Evolutionary conservation across 805 yeast species (phyloP).

Genomic region (Ogataea methylovora): DNA sequence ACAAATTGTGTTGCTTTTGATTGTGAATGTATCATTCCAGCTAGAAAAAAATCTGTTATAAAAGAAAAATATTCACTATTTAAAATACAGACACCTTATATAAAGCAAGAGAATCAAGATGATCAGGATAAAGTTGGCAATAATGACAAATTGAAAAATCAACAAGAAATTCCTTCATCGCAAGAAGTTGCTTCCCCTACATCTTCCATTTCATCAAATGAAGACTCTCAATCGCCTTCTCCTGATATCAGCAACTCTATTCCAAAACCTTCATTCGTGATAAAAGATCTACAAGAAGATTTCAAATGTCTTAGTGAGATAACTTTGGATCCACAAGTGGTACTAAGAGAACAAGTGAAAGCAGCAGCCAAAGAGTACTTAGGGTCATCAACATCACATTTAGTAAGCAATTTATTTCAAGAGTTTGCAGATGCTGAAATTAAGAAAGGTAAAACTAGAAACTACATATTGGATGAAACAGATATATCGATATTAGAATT

Average conservation of each 20-base stretch:
- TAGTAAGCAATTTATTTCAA: constrained; percentile 21
- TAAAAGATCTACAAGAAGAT: constrained; percentile 15
- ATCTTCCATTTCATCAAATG: too few species aligned
- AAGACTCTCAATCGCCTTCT: too few species aligned
- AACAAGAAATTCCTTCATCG: too few species aligned
- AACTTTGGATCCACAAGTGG: constrained; percentile 13
- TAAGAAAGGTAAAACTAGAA: constrained; percentile 1
- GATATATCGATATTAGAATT: constrained; percentile 58
- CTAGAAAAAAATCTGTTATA: constrained; percentile 21
- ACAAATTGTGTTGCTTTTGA: constrained; percentile 69
- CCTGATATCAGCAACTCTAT: too few species aligned
- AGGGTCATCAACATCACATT: constrained; percentile 28
- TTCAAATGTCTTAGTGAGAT: constrained; percentile 17
- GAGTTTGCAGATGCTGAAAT: constrained; percentile 12
- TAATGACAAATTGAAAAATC: too few species aligned
- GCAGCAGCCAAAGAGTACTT: constrained; percentile 18
- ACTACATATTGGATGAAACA: constrained; percentile 22
- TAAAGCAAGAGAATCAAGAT: constrained; percentile 2
- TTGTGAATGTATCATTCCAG: constrained; percentile 64
- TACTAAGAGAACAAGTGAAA: constrained; percentile 11
- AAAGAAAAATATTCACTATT: constrained; percentile 5
- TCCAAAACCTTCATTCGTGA: not conserved
- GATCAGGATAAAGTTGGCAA: constrained; percentile 6
- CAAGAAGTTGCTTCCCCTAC: too few species aligned
- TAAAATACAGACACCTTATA: too few species aligned